Evolutionary conservation across 2,329 filamentous ascomycete genomes (phyloP).

Genomic region (Neocatenulostroma microsporum): DNA sequence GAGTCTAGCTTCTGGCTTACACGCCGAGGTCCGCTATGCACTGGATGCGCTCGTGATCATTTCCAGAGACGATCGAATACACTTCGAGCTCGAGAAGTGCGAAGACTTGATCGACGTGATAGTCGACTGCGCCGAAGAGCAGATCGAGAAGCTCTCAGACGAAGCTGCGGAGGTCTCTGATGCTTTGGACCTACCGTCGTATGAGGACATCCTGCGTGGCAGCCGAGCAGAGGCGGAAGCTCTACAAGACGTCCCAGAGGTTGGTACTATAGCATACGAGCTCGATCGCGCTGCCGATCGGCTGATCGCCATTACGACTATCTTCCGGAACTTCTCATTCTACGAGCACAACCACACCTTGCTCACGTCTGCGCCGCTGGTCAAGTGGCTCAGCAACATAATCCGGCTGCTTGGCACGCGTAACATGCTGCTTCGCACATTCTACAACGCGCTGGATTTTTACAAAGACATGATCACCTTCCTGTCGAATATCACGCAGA

Average conservation of each 20-base stretch:
- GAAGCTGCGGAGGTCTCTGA: conserved; percentile 80
- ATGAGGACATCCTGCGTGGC: conserved; percentile 79
- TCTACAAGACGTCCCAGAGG: conserved; percentile 62
- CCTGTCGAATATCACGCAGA: conserved; percentile 73
- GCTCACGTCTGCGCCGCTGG: conserved; percentile 66
- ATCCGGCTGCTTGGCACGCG: conserved; percentile 84
- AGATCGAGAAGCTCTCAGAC: conserved; percentile 75
- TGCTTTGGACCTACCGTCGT: conserved; percentile 70
- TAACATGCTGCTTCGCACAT: conserved; percentile 72
- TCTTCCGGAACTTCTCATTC: conserved; percentile 88
- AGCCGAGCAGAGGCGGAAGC: conserved; percentile 55
- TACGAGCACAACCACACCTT: conserved; percentile 65
- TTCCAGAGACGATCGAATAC: conserved; percentile 55
- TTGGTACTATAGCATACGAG: conserved; percentile 71
- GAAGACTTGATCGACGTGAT: conserved; percentile 85
- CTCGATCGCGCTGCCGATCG: conserved; percentile 80
- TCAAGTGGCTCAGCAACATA: conserved; percentile 75
- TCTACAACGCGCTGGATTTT: conserved; percentile 83
- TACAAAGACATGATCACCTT: conserved; percentile 93
- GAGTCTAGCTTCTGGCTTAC: conserved; percentile 82
- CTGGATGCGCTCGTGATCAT: conserved; percentile 73
- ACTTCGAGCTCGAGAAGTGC: conserved; percentile 64
- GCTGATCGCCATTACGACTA: conserved; percentile 83
- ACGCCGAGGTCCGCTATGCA: conserved; percentile 80
- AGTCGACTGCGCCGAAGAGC: conserved; percentile 83